These are phyloP conservation scores for Fusarium pininemorale DNA, from an alignment of 2,329 filamentous ascomycete genomes.

Conservation along the genomic window DNA sequence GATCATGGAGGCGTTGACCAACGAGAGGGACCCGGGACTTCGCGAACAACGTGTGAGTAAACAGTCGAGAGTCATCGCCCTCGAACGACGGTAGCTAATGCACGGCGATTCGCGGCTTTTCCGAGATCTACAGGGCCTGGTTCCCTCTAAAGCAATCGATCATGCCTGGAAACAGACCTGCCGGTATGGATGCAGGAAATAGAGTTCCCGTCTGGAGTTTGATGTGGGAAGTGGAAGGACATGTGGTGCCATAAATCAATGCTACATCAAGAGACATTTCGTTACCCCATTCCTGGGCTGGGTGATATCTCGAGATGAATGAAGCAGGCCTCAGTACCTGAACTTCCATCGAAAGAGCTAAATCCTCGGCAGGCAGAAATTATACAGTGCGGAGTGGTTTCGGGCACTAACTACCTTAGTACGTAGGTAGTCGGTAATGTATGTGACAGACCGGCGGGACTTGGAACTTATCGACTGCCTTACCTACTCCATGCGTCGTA, in stretches of 20 bases:
- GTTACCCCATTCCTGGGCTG: conserved; percentile 7
- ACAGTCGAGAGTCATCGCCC: conserved; percentile 18
- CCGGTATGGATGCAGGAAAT: conserved; percentile 1
- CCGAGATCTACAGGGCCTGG: conserved; percentile 28
- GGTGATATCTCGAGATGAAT: neutral
- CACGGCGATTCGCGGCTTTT: conserved; percentile 2
- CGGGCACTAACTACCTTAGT: neutral
- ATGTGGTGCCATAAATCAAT: conserved; percentile 25
- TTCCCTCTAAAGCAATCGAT: neutral
- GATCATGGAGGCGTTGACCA: conserved; percentile 38
- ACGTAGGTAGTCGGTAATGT: neutral
- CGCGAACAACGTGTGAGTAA: conserved; percentile 38
- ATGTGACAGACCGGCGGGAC: conserved; percentile 5
- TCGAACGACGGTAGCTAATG: conserved; percentile 28
- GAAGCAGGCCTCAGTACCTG: neutral
- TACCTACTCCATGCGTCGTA: conserved; percentile 19
- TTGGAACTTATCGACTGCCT: neutral
- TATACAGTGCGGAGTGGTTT: conserved; percentile 8
- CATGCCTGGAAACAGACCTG: neutral
- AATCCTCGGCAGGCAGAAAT: neutral
- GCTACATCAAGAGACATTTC: conserved; percentile 16
- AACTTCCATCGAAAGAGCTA: neutral
- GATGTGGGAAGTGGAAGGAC: neutral
- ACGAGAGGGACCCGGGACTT: conserved; percentile 38
- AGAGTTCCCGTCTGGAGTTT: neutral